Evolutionary conservation across 306 rosid genomes (phyloP), one percentile per base, ranked within the genome.

Genomic region (Purshia tridentata): DNA sequence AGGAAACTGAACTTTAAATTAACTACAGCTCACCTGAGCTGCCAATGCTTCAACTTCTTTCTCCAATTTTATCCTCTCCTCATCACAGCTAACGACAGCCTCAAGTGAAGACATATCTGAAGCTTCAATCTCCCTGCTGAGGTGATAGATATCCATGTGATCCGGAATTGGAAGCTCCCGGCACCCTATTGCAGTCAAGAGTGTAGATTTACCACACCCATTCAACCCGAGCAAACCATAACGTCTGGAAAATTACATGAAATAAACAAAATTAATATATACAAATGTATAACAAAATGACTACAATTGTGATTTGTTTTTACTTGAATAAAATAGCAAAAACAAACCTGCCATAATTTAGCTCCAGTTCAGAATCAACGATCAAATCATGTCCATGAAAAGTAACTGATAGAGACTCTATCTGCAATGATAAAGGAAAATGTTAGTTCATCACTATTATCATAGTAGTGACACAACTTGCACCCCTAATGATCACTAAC

Each of bases 161-260:
- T 91, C 98, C 4, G 99, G 99, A 79, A 91, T 91, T 42, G 98
- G 96, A 79, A 95, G 98, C 89, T 95, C 99, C 20, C 96, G 86
- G 16, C 63, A 46, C 60, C 99, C 97, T 37, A 95, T 88, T 56
- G 99, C 92, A 3, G 96, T 74, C 10, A 95, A 92, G 14, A 95
- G 89, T 42, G 98, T 94, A 64, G 98, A 94, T 75, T 94, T 94
- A 52, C 98, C 98, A 74, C 98, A 94, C 15, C 97, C 98, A 81
- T 94, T 94, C 65, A 94, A 86, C 64, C 98, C 97, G 82, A 91
- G 98, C 78, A 94, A 78, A 53, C 98, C 98, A 78, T 94, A 94
- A 12, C 97, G 95, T 69, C 97, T 94, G 89, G 61, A 78, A 67
- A 18, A 10, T 49, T 19, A 9, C 65, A 74, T 16, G 3, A 61